These are phyloP conservation scores for Colletotrichum sp. DNA, from an alignment of 2,329 filamentous ascomycete genomes.

Conservation along the genomic window DNA sequence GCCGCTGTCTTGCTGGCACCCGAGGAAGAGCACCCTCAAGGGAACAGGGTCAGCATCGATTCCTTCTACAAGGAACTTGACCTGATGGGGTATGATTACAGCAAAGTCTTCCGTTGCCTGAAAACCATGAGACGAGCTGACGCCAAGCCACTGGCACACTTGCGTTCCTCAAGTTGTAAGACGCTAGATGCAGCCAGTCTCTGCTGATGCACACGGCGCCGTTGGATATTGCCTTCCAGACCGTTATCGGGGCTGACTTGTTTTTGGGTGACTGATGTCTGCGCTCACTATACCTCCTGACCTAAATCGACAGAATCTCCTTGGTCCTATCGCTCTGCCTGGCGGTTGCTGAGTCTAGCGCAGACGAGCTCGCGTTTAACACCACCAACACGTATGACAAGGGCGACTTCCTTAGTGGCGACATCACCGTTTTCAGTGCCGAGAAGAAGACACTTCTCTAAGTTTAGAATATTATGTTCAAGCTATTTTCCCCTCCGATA, in stretches of 20 bases:
- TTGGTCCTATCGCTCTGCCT: too few relatives aligned
- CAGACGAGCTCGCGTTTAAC: too few relatives aligned
- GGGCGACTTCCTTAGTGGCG: too few relatives aligned
- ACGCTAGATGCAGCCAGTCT: background rate
- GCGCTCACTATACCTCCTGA: too few relatives aligned
- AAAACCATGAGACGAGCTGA: background rate
- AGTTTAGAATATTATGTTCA: too few relatives aligned
- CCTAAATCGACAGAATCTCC: too few relatives aligned
- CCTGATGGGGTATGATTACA: background rate
- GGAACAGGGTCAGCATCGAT: background rate
- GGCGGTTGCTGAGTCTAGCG: too few relatives aligned
- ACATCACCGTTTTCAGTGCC: too few relatives aligned
- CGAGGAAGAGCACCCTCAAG: background rate
- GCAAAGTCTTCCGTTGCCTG: background rate
- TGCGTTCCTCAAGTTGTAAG: background rate
- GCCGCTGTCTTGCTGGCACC: background rate
- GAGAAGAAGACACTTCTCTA: too few relatives aligned
- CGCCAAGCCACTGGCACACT: background rate
- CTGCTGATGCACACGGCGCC: constrained; percentile 33
- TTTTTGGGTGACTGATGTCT: constrained; percentile 24
- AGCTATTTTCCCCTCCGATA: too few relatives aligned
- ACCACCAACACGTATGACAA: too few relatives aligned
- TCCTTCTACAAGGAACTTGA: background rate
- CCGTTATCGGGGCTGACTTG: constrained; percentile 32
- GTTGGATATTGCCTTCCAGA: constrained; percentile 39